Base-by-base conservation (phyloP, 1,139 yeast genomes). In the Debaryomyces fabryi region DNA sequence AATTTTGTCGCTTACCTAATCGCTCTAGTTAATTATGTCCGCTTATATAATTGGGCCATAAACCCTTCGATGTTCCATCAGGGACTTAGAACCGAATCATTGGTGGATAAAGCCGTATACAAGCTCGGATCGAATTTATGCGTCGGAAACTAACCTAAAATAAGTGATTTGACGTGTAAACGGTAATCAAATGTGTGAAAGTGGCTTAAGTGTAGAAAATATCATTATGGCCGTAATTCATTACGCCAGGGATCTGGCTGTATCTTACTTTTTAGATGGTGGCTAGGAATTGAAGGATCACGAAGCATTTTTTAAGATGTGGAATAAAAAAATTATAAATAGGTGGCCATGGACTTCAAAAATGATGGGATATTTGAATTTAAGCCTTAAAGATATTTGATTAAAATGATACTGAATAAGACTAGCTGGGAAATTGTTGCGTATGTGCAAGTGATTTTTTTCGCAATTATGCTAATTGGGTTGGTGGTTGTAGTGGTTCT, bases 401-500 rank as follows among this genome's bases (percentile, higher is more conserved):
- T 6, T 21, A 21, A 21, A 8, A 41, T 41, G 45, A 15, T 34
- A 3, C 33, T 24, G 23, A 24, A 42, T 18, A 10, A 25, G 23
- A 34, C 44, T 13, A 21, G 30, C 20, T 61, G 65, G 64, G 50
- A 59, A 48, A 52, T 42, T 4, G 54, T 58, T 13, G 45, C 57
- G 40, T 55, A 53, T 39, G 53, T 57, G n/a, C 64, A 61, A 48
- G 39, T 56, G 12, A 52, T 50, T 10, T 56, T 52, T 51, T 61
- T 56, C 39, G 39, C 39, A 13, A 10, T 56, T 18, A 38, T 52
- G 5, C 42, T 56, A 5, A 12, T 52, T 15, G 18, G 2, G 45
- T 42, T n/a, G 23, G 42, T 42, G 6, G 35, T n/a, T 32, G 21
- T 12, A 30, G 37, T 23, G 21, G 38, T 23, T 12, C 43, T n/a